These are phyloP conservation scores for Salix udensis DNA, from an alignment of 345 rosid genomes.

Conservation along the genomic window DNA sequence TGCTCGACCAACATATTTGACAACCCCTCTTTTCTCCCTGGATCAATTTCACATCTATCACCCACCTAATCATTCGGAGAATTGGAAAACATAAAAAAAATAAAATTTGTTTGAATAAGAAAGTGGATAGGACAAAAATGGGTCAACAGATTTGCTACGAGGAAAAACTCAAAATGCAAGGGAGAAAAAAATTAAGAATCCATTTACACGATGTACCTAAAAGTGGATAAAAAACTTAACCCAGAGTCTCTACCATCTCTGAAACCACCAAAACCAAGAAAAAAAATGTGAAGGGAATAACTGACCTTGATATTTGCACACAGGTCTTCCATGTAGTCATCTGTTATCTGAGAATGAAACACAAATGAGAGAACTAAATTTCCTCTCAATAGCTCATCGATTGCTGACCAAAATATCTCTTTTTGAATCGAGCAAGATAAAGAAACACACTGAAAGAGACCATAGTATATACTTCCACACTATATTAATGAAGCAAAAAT, in stretches of 20 bases:
- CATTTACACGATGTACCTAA: no score
- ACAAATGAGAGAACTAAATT: neutral
- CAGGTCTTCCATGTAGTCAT: constrained; percentile 71
- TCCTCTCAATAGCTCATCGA: neutral
- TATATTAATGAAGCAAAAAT: no score
- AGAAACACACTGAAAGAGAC: no score
- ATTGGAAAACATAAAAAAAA: neutral
- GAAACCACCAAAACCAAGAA: no score
- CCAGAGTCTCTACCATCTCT: no score
- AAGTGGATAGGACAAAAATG: neutral
- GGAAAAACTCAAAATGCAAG: no score
- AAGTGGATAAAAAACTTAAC: no score
- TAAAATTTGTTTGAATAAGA: neutral
- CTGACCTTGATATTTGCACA: constrained; percentile 67
- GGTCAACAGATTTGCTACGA: neutral
- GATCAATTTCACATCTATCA: constrained; percentile 90
- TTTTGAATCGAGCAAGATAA: no score
- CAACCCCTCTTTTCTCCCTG: constrained; percentile 86
- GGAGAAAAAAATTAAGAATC: no score
- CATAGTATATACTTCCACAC: no score
- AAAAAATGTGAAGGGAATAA: neutral
- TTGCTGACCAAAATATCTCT: no score
- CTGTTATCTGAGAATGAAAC: constrained; percentile 43
- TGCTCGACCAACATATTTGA: constrained; percentile 77
- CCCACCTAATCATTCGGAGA: constrained; percentile 46